These are phyloP conservation scores for Capronia coronata DNA, from an alignment of 2,329 filamentous ascomycete genomes.

Conservation along the genomic window DNA sequence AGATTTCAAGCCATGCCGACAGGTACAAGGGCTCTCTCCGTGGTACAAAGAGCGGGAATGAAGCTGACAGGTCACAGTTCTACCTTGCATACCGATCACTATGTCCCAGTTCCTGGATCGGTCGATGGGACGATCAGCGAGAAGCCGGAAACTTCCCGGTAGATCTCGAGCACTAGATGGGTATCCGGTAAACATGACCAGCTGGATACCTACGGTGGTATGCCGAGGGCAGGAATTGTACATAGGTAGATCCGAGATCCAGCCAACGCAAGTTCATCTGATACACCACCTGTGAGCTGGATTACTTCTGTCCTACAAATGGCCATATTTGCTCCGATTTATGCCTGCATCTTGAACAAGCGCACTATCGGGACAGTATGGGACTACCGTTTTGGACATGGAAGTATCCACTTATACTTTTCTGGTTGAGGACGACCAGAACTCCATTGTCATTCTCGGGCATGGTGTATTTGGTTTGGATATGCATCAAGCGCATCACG, in stretches of 20 bases:
- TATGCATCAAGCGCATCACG: too few relatives aligned
- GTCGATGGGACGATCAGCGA: conserved; percentile 96
- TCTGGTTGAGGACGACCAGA: neutral
- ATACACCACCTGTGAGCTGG: neutral
- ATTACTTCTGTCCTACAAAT: neutral
- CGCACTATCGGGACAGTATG: neutral
- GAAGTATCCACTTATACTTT: neutral
- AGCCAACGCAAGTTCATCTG: conserved; percentile 11
- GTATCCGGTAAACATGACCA: neutral
- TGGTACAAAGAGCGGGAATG: conserved; percentile 8
- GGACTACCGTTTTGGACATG: neutral
- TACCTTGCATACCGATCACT: conserved; percentile 93
- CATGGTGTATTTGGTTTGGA: too few relatives aligned
- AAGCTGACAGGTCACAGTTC: conserved; percentile 57
- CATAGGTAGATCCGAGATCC: conserved; percentile 17
- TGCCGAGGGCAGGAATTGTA: conserved; percentile 15
- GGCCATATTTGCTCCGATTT: neutral
- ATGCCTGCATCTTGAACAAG: neutral
- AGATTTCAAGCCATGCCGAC: conserved; percentile 93
- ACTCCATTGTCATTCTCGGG: too few relatives aligned
- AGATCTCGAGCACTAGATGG: conserved; percentile 26
- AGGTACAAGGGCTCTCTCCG: conserved; percentile 54
- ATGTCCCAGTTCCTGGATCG: conserved; percentile 90
- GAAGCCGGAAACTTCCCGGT: conserved; percentile 53
- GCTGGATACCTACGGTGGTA: neutral